Evolutionary conservation across 2,329 filamentous ascomycete species (phyloP).

Genomic region (Cercospora citrullina): DNA sequence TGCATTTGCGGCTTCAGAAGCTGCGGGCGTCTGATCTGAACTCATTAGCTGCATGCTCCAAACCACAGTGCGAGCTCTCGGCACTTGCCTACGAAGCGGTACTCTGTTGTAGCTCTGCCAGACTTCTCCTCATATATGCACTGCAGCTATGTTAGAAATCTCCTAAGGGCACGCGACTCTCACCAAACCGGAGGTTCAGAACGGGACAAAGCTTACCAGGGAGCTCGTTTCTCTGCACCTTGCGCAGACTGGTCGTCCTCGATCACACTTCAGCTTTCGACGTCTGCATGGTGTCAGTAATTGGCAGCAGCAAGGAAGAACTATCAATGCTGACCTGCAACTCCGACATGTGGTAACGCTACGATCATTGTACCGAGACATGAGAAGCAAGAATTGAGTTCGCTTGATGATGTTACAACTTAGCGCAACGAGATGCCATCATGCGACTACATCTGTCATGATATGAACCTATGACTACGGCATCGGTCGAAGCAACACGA

Average conservation of each 20-base stretch:
- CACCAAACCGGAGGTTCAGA: neutral
- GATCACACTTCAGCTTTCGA: slow-evolving; percentile 23
- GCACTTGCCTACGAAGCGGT: slow-evolving; percentile 24
- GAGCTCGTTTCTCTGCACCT: slow-evolving; percentile 23
- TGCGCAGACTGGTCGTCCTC: slow-evolving; percentile 20
- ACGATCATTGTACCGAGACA: slow-evolving; percentile 15
- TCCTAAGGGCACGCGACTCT: neutral
- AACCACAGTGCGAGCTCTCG: neutral
- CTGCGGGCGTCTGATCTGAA: neutral
- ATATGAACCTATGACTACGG: neutral
- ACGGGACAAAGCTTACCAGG: slow-evolving; percentile 15
- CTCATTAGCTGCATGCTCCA: neutral
- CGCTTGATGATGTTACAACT: neutral
- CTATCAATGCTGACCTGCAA: slow-evolving; percentile 16
- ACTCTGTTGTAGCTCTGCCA: slow-evolving; percentile 12
- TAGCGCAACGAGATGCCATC: neutral
- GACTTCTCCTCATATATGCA: slow-evolving; percentile 24
- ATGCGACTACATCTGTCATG: neutral
- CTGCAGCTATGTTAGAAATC: slow-evolving; percentile 6
- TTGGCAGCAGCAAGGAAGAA: neutral
- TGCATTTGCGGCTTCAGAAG: neutral
- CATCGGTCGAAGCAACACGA: slow-evolving; percentile 1
- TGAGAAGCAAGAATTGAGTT: neutral
- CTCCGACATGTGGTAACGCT: slow-evolving; percentile 24
- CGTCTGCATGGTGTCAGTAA: slow-evolving; percentile 15